A percentile compares a stretch with the other conserved stretches of the same genome.
Conservation (phyloP, 345 rosid genomes). For the Gossypioides kirkii region DNA sequence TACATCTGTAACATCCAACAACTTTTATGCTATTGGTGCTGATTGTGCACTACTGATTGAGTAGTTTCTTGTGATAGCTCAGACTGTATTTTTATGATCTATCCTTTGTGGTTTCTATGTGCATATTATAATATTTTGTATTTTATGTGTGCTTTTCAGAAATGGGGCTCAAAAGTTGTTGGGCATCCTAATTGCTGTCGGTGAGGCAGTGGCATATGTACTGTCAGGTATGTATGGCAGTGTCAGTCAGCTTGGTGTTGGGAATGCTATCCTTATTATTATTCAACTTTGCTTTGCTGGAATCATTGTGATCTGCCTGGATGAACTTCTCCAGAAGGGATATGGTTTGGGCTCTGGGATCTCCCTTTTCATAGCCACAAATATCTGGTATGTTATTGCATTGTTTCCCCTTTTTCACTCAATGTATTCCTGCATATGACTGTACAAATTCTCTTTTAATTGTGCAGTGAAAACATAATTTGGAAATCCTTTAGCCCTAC, state of each 20-base stretch:
- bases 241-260: constrained; percentile 57
- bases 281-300: constrained; percentile 49
- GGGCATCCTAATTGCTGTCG: constrained; percentile 62
- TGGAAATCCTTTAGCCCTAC: constrained; percentile 80
- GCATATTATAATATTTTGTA: background rate
- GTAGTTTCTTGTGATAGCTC: background rate
- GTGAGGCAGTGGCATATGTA: constrained; percentile 59
- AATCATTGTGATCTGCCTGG: constrained; percentile 52
- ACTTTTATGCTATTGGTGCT: background rate
- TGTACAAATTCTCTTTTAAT: background rate
- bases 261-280: constrained; percentile 49
- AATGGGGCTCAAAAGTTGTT: constrained; percentile 66
- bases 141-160: constrained; percentile 22
- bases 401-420: background rate
- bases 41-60: background rate
- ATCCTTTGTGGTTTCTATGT: background rate
- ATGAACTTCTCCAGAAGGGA: constrained; percentile 62
- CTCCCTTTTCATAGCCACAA: constrained; percentile 64
- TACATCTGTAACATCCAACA: background rate
- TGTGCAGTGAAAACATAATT: constrained; percentile 58
- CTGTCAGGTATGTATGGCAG: constrained; percentile 68
- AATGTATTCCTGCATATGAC: background rate
- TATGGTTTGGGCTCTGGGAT: constrained; percentile 65
- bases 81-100: background rate
- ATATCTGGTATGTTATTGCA: constrained; percentile 45